These are phyloP conservation scores for Clarireedia homoeocarpa DNA, from an alignment of 2,329 filamentous ascomycete species.

Conservation along the genomic window DNA sequence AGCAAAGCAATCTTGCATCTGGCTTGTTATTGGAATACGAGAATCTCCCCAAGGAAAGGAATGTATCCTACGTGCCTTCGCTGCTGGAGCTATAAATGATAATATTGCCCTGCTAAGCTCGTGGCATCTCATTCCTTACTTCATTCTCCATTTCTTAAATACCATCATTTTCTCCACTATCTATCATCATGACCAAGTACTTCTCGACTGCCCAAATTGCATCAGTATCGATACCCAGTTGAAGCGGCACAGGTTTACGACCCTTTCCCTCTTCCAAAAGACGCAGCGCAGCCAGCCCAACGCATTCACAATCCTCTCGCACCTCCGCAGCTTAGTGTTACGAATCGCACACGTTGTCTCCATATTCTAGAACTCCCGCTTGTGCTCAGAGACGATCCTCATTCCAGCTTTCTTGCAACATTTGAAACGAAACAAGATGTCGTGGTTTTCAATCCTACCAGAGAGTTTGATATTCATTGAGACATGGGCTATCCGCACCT, in stretches of 20 bases:
- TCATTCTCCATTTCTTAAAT: neutral
- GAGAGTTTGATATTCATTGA: conserved; percentile 48
- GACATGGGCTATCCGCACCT: conserved; percentile 52
- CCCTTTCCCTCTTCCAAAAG: neutral
- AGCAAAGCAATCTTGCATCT: too few species aligned
- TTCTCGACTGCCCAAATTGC: neutral
- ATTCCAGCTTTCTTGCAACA: neutral
- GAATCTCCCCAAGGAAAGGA: too few species aligned
- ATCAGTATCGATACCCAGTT: neutral
- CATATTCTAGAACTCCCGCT: too few species aligned
- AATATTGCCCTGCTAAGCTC: neutral
- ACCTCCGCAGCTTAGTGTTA: neutral
- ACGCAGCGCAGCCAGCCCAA: neutral
- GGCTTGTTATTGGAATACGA: too few species aligned
- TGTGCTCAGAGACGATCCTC: too few species aligned
- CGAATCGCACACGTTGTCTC: neutral
- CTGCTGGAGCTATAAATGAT: neutral
- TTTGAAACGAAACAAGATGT: conserved; percentile 37
- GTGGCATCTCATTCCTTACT: conserved; percentile 2
- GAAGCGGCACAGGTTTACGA: neutral
- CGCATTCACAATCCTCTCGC: neutral
- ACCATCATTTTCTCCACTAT: neutral
- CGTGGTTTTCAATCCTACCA: conserved; percentile 58
- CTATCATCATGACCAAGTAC: neutral
- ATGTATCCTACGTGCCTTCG: neutral